Evolutionary conservation across 2,329 filamentous ascomycete genomes (phyloP).

Genomic region (Emergomyces orientalis): DNA sequence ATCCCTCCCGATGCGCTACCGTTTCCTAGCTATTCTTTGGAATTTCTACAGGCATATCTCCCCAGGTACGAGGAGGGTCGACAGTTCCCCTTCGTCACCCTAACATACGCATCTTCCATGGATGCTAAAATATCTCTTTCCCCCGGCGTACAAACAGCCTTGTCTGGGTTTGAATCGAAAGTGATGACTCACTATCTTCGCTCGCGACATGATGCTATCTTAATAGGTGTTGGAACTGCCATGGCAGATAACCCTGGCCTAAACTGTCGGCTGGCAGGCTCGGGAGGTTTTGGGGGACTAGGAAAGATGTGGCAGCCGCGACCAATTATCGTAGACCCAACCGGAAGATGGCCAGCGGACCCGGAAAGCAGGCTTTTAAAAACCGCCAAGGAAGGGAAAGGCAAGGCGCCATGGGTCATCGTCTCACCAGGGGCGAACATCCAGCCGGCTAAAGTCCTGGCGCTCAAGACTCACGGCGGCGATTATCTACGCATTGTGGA

Average conservation of each 20-base stretch:
- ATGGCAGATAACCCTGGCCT: conserved; percentile 75
- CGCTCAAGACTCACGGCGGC: conserved; percentile 39
- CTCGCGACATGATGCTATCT: conserved; percentile 70
- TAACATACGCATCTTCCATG: conserved; percentile 86
- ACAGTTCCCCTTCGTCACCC: conserved; percentile 53
- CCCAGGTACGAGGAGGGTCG: conserved; percentile 29
- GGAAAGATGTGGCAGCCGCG: conserved; percentile 57
- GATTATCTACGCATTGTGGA: conserved; percentile 37
- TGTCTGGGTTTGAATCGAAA: conserved; percentile 78
- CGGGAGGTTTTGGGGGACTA: conserved; percentile 47
- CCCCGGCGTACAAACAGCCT: conserved; percentile 67
- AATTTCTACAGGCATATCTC: conserved; percentile 45
- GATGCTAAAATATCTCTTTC: conserved; percentile 69
- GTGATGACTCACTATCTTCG: conserved; percentile 94
- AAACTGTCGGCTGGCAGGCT: conserved; percentile 66
- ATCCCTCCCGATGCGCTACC: conserved; percentile 33
- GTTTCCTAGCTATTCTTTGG: conserved; percentile 38
- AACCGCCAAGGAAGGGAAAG: conserved; percentile 54
- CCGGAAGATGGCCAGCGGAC: conserved; percentile 59
- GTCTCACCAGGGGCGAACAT: conserved; percentile 41
- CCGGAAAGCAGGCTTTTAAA: conserved; percentile 55
- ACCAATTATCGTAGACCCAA: conserved; percentile 74
- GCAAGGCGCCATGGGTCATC: conserved; percentile 65
- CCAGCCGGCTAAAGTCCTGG: conserved; percentile 38
- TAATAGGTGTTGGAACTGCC: conserved; percentile 76